Evolutionary conservation across 1,139 yeast genomes (phyloP).

Genomic region (Protomyces gravidus): DNA sequence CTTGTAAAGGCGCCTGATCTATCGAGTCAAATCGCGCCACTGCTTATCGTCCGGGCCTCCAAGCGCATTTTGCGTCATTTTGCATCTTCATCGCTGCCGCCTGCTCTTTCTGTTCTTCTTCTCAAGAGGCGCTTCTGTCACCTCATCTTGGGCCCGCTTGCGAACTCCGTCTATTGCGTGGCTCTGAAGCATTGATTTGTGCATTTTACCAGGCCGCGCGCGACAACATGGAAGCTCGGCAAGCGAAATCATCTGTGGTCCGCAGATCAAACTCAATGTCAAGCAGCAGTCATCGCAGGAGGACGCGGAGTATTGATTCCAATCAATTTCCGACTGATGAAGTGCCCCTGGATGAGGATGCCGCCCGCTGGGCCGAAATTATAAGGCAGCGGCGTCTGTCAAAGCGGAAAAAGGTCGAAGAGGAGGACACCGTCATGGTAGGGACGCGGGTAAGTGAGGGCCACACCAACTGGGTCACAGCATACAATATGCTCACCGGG

Average conservation of each 20-base stretch:
- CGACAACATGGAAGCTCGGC: not conserved
- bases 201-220: too few relatives aligned
- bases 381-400: conserved; percentile 41
- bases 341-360: conserved; percentile 27
- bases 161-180: too few relatives aligned
- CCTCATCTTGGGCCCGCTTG: too few relatives aligned
- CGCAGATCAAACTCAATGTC: conserved; percentile 20
- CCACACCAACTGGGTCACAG: conserved; percentile 87
- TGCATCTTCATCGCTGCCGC: too few relatives aligned
- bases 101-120: too few relatives aligned
- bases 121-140: too few relatives aligned
- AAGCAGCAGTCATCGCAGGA: conserved; percentile 14
- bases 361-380: conserved; percentile 31
- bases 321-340: conserved; percentile 14
- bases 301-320: conserved; percentile 15
- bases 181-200: too few relatives aligned
- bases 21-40: too few relatives aligned
- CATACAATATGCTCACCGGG: conserved; percentile 96
- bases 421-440: conserved; percentile 56
- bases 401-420: conserved; percentile 49
- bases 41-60: too few relatives aligned
- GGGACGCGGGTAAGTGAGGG: conserved; percentile 88
- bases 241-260: not conserved
- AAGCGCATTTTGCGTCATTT: too few relatives aligned
- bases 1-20: too few relatives aligned